Evolutionary conservation across 805 yeast genomes (phyloP).

Genomic region (Kodamaea neixiangensis): DNA sequence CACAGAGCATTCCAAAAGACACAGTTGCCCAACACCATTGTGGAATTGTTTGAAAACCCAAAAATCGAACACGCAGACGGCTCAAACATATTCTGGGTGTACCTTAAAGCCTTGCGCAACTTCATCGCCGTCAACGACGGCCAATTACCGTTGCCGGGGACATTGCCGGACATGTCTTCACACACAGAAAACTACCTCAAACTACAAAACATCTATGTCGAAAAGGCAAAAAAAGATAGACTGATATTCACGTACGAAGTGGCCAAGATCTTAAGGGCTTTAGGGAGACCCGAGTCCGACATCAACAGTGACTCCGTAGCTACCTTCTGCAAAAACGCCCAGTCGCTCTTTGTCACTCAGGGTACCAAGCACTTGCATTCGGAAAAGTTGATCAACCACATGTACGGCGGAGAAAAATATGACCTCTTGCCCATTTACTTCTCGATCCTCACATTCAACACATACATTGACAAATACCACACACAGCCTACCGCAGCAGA

Average conservation of each 20-base stretch:
- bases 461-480: constrained; percentile 18
- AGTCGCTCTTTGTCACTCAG: constrained; percentile 48
- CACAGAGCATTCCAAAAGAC: constrained; percentile 42
- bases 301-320: constrained; percentile 38
- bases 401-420: constrained; percentile 13
- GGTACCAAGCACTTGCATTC: constrained; percentile 39
- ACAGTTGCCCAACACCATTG: constrained; percentile 31
- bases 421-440: constrained; percentile 39
- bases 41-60: constrained; percentile 24
- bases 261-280: constrained; percentile 20
- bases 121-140: constrained; percentile 44
- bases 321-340: constrained; percentile 64
- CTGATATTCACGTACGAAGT: constrained; percentile 39
- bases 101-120: constrained; percentile 51
- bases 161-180: constrained; percentile 87
- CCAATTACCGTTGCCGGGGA: constrained; percentile 70
- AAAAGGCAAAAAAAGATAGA: constrained; percentile 55
- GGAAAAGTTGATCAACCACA: constrained; percentile 16
- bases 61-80: constrained; percentile 17
- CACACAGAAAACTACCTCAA: constrained; percentile 61
- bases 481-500: constrained; percentile 23
- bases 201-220: constrained; percentile 58
- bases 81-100: constrained; percentile 59
- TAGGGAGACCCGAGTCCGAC: constrained; percentile 30
- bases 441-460: constrained; percentile 40